Evolutionary conservation across 2,329 filamentous ascomycete genomes (phyloP).

Genomic region (Blastomyces percursus): DNA sequence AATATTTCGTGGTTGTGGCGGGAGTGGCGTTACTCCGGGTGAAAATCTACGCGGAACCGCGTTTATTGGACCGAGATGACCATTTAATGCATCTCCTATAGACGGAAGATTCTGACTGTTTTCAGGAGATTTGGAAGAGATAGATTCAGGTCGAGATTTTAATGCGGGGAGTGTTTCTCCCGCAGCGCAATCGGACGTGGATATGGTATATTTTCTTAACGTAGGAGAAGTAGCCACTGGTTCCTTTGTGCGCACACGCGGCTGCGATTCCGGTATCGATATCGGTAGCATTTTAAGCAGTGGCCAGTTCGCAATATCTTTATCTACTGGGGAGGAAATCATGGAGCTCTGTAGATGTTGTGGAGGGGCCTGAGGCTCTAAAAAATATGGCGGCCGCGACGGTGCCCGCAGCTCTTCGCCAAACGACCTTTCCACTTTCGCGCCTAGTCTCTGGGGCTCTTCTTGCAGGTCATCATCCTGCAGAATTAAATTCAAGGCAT

Average conservation of each 20-base stretch:
- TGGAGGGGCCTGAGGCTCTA: not conserved
- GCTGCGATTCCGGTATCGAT: slow-evolving; percentile 3
- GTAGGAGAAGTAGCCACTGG: slow-evolving; percentile 21
- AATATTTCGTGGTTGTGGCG: slow-evolving; percentile 16
- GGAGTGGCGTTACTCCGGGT: slow-evolving; percentile 18
- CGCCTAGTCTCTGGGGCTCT: not conserved
- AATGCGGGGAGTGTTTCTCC: slow-evolving; percentile 31
- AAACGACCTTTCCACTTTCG: not conserved
- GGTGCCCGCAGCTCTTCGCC: not conserved
- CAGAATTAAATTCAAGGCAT: slow-evolving; percentile 1
- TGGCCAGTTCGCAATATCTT: not conserved
- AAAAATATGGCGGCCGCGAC: not conserved
- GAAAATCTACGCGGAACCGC: slow-evolving; percentile 19
- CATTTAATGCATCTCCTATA: slow-evolving; percentile 28
- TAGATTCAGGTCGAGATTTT: slow-evolving; percentile 27
- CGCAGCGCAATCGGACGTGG: slow-evolving; percentile 21
- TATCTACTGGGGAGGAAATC: slow-evolving; percentile 1
- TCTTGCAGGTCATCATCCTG: not conserved
- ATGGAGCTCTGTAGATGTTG: not conserved
- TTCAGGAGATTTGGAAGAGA: slow-evolving; percentile 25
- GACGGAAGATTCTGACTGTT: slow-evolving; percentile 28
- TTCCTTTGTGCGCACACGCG: slow-evolving; percentile 12
- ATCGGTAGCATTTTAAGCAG: not conserved
- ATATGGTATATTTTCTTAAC: slow-evolving; percentile 26
- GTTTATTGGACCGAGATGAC: slow-evolving; percentile 19